phyloP scores from a whole-genome alignment of 1,284 basidiomycete genomes.

The Rhodotorula sp. region DNA sequence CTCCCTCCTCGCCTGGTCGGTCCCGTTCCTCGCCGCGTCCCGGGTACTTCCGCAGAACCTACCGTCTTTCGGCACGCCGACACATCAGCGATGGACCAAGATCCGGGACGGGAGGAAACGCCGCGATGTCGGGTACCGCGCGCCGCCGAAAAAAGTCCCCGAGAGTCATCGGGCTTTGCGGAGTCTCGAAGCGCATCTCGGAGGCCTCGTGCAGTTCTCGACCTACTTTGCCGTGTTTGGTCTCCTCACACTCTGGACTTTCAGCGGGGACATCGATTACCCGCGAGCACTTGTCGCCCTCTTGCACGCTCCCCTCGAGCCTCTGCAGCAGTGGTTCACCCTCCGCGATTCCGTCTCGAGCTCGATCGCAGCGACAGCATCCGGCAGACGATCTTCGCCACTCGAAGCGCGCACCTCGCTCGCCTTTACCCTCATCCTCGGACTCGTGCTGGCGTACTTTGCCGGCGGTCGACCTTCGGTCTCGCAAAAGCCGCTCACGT shows the following conservation, averaged over 20 bases:
- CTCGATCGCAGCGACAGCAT: not conserved
- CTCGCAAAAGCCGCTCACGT: constrained; percentile 17
- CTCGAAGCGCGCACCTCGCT: constrained; percentile 41
- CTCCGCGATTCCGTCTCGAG: not conserved
- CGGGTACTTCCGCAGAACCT: constrained; percentile 41
- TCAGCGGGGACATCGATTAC: constrained; percentile 41
- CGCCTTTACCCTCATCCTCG: constrained; percentile 40
- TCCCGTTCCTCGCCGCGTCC: constrained; percentile 41
- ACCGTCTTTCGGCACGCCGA: constrained; percentile 40
- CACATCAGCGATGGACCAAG: constrained; percentile 37
- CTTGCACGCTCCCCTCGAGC: constrained; percentile 9
- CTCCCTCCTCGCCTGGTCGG: constrained; percentile 39
- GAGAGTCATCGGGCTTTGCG: constrained; percentile 37
- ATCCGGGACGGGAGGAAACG: constrained; percentile 38
- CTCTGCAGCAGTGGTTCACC: constrained; percentile 2
- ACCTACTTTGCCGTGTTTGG: constrained; percentile 41
- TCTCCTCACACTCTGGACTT: constrained; percentile 32
- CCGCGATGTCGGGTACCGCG: constrained; percentile 38
- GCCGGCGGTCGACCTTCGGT: constrained; percentile 40
- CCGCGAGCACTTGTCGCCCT: constrained; percentile 15
- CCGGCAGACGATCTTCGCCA: constrained; percentile 11
- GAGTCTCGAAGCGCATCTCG: constrained; percentile 39
- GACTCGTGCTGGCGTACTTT: constrained; percentile 41
- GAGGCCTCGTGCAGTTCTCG: constrained; percentile 40
- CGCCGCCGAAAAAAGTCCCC: constrained; percentile 40